Conservation (phyloP, 78 protist genomes). For the Dictyostelium brefeldianum region DNA sequence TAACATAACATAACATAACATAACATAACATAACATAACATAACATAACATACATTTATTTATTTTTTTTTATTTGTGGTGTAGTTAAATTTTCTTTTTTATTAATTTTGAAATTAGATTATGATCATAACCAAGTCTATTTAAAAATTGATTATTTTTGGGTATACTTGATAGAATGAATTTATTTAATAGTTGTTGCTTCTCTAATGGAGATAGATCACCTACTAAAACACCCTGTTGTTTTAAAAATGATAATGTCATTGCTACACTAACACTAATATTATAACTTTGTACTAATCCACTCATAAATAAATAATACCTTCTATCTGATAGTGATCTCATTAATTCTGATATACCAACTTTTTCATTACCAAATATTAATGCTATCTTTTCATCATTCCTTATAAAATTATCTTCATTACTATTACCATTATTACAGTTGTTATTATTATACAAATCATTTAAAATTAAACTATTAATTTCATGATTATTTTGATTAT, state of each 20-base stretch:
- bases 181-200: conserved; percentile 7
- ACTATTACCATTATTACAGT: neutral
- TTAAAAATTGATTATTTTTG: neutral
- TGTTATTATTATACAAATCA: conserved; percentile 15
- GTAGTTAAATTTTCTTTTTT: neutral
- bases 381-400: conserved; percentile 56
- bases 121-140: neutral
- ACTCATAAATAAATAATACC: conserved; percentile 60
- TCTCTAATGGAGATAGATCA: conserved; percentile 41
- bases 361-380: conserved; percentile 79
- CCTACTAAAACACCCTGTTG: conserved; percentile 36
- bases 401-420: neutral
- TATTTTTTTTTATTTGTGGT: too few relatives aligned
- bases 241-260: conserved; percentile 62
- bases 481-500: neutral
- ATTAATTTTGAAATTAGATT: neutral
- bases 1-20: too few relatives aligned
- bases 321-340: conserved; percentile 28
- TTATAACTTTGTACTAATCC: conserved; percentile 80
- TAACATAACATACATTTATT: too few relatives aligned
- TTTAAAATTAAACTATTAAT: neutral
- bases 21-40: too few relatives aligned
- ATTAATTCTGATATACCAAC: conserved; percentile 49
- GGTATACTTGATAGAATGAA: neutral
- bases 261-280: conserved; percentile 77